Evolutionary conservation across 768 basidiomycete genomes (phyloP).

Genomic region (Psilocybe cubensis): DNA sequence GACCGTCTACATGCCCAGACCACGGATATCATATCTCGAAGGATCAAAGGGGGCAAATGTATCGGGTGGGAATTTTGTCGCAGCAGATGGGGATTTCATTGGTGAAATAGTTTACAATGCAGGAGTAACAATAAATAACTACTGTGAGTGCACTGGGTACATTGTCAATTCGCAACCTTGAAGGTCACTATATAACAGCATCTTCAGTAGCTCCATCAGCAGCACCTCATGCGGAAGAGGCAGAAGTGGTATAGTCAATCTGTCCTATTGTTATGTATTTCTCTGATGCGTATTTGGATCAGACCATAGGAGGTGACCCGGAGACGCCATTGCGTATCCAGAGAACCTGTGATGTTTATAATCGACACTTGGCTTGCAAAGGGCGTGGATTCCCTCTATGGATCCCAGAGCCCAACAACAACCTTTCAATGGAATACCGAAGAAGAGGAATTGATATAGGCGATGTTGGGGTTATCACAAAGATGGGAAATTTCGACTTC

Average conservation of each 20-base stretch:
- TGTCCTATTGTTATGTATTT: no score
- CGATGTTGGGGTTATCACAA: slow-evolving; percentile 18
- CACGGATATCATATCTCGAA: not conserved
- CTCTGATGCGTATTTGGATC: no score
- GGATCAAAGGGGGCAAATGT: not conserved
- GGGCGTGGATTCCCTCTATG: slow-evolving; percentile 16
- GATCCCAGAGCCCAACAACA: slow-evolving; percentile 12
- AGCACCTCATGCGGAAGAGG: not conserved
- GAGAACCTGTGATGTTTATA: slow-evolving; percentile 13
- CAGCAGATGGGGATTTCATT: not conserved
- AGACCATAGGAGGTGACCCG: not conserved
- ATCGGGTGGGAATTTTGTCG: not conserved
- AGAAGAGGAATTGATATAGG: slow-evolving; percentile 16
- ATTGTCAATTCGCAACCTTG: no score
- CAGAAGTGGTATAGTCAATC: not conserved
- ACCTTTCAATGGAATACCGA: slow-evolving; percentile 12
- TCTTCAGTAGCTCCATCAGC: not conserved
- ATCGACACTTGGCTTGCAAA: slow-evolving; percentile 3
- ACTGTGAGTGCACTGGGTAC: not conserved
- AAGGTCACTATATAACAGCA: no score
- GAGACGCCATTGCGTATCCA: not conserved
- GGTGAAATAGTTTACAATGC: not conserved
- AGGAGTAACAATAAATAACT: not conserved
- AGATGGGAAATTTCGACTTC: slow-evolving; percentile 15
- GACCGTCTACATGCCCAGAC: not conserved